phyloP scores from a whole-genome alignment of 2,329 filamentous ascomycete genomes.

The Aspergillus pseudotamarii region DNA sequence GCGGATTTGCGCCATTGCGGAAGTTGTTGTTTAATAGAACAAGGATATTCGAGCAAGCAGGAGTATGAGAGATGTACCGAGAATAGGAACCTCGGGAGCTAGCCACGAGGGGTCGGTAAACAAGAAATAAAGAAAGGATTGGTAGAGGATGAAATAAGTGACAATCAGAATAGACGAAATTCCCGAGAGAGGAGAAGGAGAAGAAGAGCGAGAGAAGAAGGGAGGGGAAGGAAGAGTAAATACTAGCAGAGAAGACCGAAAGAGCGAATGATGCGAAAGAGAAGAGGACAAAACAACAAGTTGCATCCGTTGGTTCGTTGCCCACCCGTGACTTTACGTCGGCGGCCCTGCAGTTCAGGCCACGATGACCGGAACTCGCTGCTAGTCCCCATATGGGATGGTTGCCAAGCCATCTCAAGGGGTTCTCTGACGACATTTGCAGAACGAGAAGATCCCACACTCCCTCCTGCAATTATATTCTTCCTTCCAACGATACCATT shows the following conservation, averaged over 20 bases:
- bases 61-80: not conserved
- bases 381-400: slow-evolving; percentile 32
- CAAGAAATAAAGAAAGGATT: not conserved
- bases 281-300: slow-evolving; percentile 15
- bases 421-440: slow-evolving; percentile 13
- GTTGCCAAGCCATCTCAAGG: slow-evolving; percentile 28
- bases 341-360: slow-evolving; percentile 31
- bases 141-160: not conserved
- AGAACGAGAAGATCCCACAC: not conserved
- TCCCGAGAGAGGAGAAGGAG: not conserved
- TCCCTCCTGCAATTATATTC: not conserved
- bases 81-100: slow-evolving; percentile 6
- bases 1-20: slow-evolving; percentile 57
- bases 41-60: not conserved
- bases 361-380: slow-evolving; percentile 43
- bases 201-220: slow-evolving; percentile 9
- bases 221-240: slow-evolving; percentile 8
- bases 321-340: slow-evolving; percentile 16
- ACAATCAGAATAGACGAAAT: not conserved
- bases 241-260: slow-evolving; percentile 2
- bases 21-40: slow-evolving; percentile 3
- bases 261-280: slow-evolving; percentile 13
- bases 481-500: too few species aligned
- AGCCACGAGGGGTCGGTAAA: not conserved
- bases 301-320: slow-evolving; percentile 4